Base-by-base conservation (phyloP, 371 early-diverging fungal species). In the Chytridium lagenaria region DNA sequence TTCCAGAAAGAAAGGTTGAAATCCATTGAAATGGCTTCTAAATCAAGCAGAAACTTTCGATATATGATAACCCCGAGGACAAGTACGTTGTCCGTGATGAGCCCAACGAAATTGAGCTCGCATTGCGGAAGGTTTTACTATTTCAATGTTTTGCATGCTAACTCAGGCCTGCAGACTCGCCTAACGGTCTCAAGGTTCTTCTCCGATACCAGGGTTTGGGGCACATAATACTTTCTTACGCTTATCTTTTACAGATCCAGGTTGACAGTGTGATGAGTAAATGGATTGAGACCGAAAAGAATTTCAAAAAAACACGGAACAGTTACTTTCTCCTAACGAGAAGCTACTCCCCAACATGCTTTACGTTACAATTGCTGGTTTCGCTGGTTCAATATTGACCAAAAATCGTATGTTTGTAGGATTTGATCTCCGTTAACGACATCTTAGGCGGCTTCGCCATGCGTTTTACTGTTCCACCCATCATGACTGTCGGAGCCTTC, bases 281-380 rank as follows among this genome's bases (percentile, higher is more conserved):
- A 34, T 80, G 80, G 80, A 71, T 80, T 2, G 59, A 59, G 16
- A 38, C 71, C 19, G 80, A 80, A 59, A 22, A 68, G 22, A 10
- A 65, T 36, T 38, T 67, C 67, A 26, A 12, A 51, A n/a, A 23
- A 49, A 44, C 22, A 52, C 71, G 0, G 34, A 31, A 30, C 23
- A 61, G 10, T 80, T 78, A 36, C 51, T 36, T 7, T 79, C 52
- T 22, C 67, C 69, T 15, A 65, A 59, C 38, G 82, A 82, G 55
- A 71, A 67, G 2, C 23, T 78, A n/a, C 59, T 82, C 28, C 82
- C 82, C 1, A 78, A 78, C 5, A 65, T 69, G 33, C 40, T 82
- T 30, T 82, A 82, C 63, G 80, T 80, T 34, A 71, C 80, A 1
- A 59, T 82, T 34, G 76, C 72, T 12, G 79, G 78, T 37, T 82